These are phyloP conservation scores for Rubus parviflorus DNA, from an alignment of 306 rosid genomes.

Conservation along the genomic window DNA sequence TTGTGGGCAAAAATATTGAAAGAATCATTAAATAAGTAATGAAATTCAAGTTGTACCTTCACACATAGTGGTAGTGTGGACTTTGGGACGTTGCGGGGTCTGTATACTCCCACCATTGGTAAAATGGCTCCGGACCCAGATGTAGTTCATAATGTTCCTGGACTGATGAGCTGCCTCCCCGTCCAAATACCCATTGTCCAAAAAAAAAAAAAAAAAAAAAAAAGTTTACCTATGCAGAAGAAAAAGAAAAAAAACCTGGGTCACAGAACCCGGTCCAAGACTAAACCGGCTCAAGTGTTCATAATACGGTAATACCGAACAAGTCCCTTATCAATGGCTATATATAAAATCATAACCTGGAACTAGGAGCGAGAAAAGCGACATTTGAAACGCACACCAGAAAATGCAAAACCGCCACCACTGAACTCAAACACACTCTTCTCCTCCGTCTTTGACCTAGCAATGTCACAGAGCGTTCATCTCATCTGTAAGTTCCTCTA, in stretches of 20 bases:
- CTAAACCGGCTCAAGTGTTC: not conserved
- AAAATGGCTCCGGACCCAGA: no score
- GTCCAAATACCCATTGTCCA: no score
- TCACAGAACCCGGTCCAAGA: not conserved
- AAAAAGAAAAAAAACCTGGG: not conserved
- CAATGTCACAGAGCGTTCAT: conserved; percentile 59
- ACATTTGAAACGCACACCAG: not conserved
- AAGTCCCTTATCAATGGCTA: conserved; percentile 51
- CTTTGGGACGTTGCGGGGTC: no score
- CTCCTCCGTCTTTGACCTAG: not conserved
- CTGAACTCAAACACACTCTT: conserved; percentile 14
- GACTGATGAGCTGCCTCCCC: no score
- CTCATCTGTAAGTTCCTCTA: conserved; percentile 42
- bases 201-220: no score
- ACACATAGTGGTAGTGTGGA: no score
- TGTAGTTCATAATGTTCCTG: no score
- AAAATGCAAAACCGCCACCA: conserved; percentile 41
- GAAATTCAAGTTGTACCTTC: no score
- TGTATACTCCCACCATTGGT: no score
- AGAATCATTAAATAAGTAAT: no score
- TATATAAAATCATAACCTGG: conserved; percentile 3
- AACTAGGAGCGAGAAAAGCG: not conserved
- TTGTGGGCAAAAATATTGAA: no score
- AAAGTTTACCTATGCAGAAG: no score
- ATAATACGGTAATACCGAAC: conserved; percentile 22